Evolutionary conservation across 2,329 filamentous ascomycete species (phyloP), one percentile per base, ranked within the genome.

Genomic region (Magnaporthiopsis poae): DNA sequence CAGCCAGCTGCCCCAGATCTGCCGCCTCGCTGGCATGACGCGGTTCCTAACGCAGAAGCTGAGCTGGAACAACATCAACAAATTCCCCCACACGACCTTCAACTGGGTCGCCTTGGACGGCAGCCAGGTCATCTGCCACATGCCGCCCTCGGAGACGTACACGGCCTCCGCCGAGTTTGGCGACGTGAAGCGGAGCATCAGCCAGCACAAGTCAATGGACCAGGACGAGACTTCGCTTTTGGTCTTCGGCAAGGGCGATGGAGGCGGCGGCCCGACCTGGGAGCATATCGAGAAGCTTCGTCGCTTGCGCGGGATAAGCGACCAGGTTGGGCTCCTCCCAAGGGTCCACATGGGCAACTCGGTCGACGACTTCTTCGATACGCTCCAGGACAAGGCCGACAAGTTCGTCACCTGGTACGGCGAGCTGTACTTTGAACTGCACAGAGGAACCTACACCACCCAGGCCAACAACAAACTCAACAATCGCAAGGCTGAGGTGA

Each of bases 41-140:
- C 87, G 94, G 46, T 99, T 99, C 81, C 90, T 99, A 73, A 99
- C 95, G 0, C 95, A 99, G 77, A 99, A 99, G 80, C 82, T 99
- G 68, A 98, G 94, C 81, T 99, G 95, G 95, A 98, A 98, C 81
- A 98, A 98, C 76, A 98, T 98, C 84, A 98, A 98, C 80, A 96
- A 90, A 74, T 99, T 98, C 79, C 95, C 95, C 0, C 95, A 98
- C 75, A 98, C 95, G 7, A 98, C 95, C 0, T 99, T 99, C 83
- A 96, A 96, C 77, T 99, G 95, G 95, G 93, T 99, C 39, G 87
- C 92, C 15, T 86, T 97, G 18, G 95, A 99, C 76, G 94, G 95
- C 67, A 96, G 91, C 73, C 95, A 98, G 74, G 95, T 99, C 70
- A 87, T 99, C 69, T 98, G 94, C 77, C 95, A 99, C 74, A 99